These are phyloP conservation scores for Trametes maxima DNA, from an alignment of 768 basidiomycete species.

Conservation along the genomic window DNA sequence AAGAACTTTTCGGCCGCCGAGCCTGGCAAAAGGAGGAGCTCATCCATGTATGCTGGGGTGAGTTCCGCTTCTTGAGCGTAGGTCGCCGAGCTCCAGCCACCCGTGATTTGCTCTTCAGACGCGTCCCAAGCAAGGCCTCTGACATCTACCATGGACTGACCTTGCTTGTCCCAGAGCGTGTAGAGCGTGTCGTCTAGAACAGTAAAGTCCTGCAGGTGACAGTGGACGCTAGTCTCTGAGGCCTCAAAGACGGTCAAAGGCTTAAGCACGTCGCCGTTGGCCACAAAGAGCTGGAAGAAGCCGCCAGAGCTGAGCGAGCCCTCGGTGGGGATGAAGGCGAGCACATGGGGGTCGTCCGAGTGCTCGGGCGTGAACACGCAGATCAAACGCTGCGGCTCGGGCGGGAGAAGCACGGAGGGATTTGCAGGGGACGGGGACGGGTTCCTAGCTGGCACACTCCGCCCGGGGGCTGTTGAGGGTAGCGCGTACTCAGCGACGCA, in stretches of 20 bases:
- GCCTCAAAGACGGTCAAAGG: constrained; percentile 62
- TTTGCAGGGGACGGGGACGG: constrained; percentile 36
- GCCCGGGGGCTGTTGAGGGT: constrained; percentile 38
- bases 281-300: constrained; percentile 70
- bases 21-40: constrained; percentile 68
- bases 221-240: constrained; percentile 61
- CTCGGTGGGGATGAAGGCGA: constrained; percentile 74
- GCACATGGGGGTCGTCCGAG: constrained; percentile 53
- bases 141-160: constrained; percentile 64
- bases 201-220: constrained; percentile 77
- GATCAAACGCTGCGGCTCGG: constrained; percentile 64
- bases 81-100: constrained; percentile 54
- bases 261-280: constrained; percentile 57
- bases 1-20: constrained; percentile 81
- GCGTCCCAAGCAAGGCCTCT: constrained; percentile 28
- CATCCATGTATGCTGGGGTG: constrained; percentile 87
- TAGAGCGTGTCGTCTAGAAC: constrained; percentile 56
- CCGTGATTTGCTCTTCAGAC: constrained; percentile 30
- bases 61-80: constrained; percentile 75
- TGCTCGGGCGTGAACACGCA: constrained; percentile 57
- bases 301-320: constrained; percentile 70
- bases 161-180: constrained; percentile 81
- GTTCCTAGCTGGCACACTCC: constrained; percentile 37
- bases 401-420: constrained; percentile 54
- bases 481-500: constrained; percentile 68